Evolutionary conservation across 129 eudicot species (phyloP).

Genomic region (Centella asiatica): DNA sequence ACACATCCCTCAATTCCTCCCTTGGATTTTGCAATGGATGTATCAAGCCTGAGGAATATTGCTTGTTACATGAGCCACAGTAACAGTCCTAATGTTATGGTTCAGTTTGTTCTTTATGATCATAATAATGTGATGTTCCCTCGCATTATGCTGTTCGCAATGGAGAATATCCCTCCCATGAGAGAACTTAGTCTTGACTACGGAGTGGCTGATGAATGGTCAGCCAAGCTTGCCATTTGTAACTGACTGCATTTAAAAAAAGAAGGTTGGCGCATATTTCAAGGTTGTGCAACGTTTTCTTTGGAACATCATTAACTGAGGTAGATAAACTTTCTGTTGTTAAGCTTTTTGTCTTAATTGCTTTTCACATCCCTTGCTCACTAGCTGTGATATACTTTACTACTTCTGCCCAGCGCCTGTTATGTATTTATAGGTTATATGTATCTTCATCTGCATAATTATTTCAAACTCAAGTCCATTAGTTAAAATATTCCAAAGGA

Average conservation of each 20-base stretch:
- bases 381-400: no score
- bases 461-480: no score
- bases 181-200: conserved; percentile 77
- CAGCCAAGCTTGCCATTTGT: conserved; percentile 56
- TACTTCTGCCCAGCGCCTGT: no score
- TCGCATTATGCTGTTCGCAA: conserved; percentile 64
- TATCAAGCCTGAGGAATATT: conserved; percentile 67
- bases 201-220: conserved; percentile 57
- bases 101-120: conserved; percentile 67
- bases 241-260: conserved; percentile 26
- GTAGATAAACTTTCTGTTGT: conserved; percentile 16
- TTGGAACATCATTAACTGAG: conserved; percentile 21
- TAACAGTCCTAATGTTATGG: conserved; percentile 61
- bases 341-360: no score
- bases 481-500: no score
- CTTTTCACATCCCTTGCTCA: no score
- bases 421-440: no score
- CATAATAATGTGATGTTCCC: conserved; percentile 57
- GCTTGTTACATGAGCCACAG: conserved; percentile 85
- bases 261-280: conserved; percentile 11
- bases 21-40: conserved; percentile 68
- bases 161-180: conserved; percentile 79
- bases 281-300: conserved; percentile 15
- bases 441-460: no score
- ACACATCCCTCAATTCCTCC: conserved; percentile 38